Evolutionary conservation across 2,329 filamentous ascomycete genomes (phyloP).

Genomic region (Colletotrichum truncatum): DNA sequence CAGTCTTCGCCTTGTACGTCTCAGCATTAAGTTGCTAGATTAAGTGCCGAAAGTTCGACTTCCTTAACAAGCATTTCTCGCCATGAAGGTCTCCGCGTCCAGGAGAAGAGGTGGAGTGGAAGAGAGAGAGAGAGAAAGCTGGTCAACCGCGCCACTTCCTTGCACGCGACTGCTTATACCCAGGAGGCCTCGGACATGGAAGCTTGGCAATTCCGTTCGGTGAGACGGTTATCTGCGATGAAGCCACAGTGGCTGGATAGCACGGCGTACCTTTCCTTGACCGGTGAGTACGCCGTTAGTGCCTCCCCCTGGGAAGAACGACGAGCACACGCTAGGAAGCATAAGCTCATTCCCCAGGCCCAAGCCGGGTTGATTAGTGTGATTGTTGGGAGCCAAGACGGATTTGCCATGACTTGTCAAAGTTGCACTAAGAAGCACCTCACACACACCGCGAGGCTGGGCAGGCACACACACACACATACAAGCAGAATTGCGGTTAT

Average conservation of each 20-base stretch:
- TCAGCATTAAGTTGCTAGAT: background rate
- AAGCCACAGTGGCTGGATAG: conserved; percentile 17
- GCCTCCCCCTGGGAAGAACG: background rate
- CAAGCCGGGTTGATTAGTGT: background rate
- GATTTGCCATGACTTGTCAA: background rate
- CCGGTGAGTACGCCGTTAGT: background rate
- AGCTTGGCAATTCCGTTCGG: background rate
- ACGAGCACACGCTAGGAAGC: background rate
- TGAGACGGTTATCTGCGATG: background rate
- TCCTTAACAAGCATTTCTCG: no score
- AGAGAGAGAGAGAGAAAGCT: background rate
- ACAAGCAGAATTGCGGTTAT: background rate
- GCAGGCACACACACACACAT: background rate
- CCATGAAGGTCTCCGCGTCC: background rate
- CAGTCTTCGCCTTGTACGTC: background rate
- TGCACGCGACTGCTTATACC: background rate
- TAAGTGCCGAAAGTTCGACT: no score
- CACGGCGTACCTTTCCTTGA: background rate
- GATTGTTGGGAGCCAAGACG: background rate
- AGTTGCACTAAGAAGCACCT: background rate
- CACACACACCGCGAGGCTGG: background rate
- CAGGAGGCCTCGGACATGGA: background rate
- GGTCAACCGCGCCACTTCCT: background rate
- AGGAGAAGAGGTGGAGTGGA: background rate
- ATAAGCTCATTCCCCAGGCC: conserved; percentile 18